A percentile compares a stretch with the other conserved stretches of the same genome.
These are phyloP conservation scores for Cercospora beticola DNA, from an alignment of 2,329 filamentous ascomycete genomes.

Conservation along the genomic window DNA sequence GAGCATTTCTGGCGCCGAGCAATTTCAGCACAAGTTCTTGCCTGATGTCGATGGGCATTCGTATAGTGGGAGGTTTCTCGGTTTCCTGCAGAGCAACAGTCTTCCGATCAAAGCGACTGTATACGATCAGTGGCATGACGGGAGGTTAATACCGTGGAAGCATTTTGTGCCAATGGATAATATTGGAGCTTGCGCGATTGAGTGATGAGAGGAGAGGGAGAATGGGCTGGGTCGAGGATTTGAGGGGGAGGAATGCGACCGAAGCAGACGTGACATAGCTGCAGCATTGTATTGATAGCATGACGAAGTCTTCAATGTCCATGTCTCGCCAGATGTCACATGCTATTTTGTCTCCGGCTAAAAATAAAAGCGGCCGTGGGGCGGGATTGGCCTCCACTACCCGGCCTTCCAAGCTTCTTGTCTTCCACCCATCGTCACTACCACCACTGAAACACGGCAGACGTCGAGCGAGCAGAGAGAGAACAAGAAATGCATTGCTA, in stretches of 20 bases:
- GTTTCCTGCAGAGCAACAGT: slow-evolving; percentile 66
- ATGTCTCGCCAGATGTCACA: background rate
- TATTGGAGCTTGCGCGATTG: background rate
- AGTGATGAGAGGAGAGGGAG: background rate
- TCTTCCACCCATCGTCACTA: background rate
- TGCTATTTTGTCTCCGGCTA: background rate
- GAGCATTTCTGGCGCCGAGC: slow-evolving; percentile 37
- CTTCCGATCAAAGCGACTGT: slow-evolving; percentile 75
- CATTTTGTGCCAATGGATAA: slow-evolving; percentile 80
- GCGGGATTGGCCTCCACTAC: background rate
- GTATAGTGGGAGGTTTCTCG: slow-evolving; percentile 43
- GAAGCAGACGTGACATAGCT: background rate
- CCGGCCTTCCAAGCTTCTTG: background rate
- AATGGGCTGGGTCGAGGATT: background rate
- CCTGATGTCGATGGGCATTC: slow-evolving; percentile 72
- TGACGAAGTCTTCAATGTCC: background rate
- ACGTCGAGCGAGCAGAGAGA: background rate
- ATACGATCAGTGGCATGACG: slow-evolving; percentile 81
- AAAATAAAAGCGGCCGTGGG: background rate
- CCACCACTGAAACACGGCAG: background rate
- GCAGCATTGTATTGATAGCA: background rate
- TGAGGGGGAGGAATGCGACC: background rate
- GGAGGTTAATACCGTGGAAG: slow-evolving; percentile 67
- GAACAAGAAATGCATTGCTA: background rate
- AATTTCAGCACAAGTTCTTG: slow-evolving; percentile 62